These are phyloP conservation scores for Pythium periplocum DNA, from an alignment of 352 stramenopile genomes.

Conservation along the genomic window DNA sequence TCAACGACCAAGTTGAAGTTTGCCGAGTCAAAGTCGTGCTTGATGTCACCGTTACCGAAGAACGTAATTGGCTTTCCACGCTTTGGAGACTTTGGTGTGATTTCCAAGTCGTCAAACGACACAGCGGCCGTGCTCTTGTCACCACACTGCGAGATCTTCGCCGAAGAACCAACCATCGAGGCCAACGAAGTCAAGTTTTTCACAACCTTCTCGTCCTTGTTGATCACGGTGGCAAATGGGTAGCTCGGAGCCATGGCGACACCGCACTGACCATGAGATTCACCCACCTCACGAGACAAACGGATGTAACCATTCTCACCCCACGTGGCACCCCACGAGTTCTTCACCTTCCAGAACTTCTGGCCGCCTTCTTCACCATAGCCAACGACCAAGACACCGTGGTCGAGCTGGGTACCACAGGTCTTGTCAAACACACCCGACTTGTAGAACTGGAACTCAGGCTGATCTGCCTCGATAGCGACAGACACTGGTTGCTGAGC, in stretches of 20 bases:
- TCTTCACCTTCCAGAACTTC: constrained; percentile 96
- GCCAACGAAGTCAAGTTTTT: constrained; percentile 20
- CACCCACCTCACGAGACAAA: constrained; percentile 69
- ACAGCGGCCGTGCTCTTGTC: constrained; percentile 58
- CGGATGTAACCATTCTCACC: constrained; percentile 93
- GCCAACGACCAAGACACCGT: constrained; percentile 95
- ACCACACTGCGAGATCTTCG: constrained; percentile 79
- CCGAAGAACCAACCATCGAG: constrained; percentile 46
- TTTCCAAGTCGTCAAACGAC: constrained; percentile 61
- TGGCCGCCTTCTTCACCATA: constrained; percentile 90
- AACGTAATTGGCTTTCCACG: constrained; percentile 74
- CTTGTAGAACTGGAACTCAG: constrained; percentile 96
- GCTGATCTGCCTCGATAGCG: constrained; percentile 92
- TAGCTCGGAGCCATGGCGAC: constrained; percentile 77
- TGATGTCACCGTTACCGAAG: constrained; percentile 61
- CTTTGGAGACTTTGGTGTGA: constrained; percentile 58
- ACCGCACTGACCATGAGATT: constrained; percentile 51
- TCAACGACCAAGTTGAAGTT: constrained; percentile 73
- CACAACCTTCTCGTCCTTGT: constrained; percentile 12
- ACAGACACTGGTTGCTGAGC: constrained; percentile 92
- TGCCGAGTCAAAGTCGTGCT: constrained; percentile 52
- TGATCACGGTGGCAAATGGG: constrained; percentile 42
- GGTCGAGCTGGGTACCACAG: constrained; percentile 93
- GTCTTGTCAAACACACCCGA: constrained; percentile 84
- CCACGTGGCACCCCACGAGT: constrained; percentile 94